Base-by-base conservation (phyloP, 108 stramenopile genomes). In the Skeletonema menzelii region DNA sequence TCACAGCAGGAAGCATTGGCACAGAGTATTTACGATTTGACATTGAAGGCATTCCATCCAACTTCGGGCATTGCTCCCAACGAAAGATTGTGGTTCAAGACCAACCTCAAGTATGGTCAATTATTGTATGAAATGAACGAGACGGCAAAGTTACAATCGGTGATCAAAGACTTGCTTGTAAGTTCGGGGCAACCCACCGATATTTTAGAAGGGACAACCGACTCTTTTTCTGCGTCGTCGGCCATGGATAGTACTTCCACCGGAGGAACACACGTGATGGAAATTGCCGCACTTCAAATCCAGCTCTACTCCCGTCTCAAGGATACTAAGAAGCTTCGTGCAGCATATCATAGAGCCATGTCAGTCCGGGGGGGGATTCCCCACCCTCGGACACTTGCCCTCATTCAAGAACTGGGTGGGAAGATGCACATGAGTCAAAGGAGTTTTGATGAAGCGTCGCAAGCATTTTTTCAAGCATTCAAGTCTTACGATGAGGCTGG, bases 401-500 rank as follows among this genome's bases (percentile, higher is more conserved):
- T 94, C 42, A 95, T 97, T 69, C 92, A 95, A 76, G 95, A 97
- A 77, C 73, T 95, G 34, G 96, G 96, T 20, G 96, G 96, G 0
- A 95, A 96, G 75, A 97, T 93, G 93, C 92, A 96, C 80, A 95
- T 97, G 96, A 80, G 68, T 14, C 71, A 85, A 32, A 76, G 86
- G 12, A 88, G 92, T 65, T 96, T 92, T 73, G 84, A 94, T 63
- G 87, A 82, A 11, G 93, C 91, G 0, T 82, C 80, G 14, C 91
- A 86, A 28, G 86, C 97, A 2, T 96, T 96, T 73, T 93, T 95
- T 62, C 91, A 94, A 59, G 93, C 95, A n/a, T 97, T 96, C 82
- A 96, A 96, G 66, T 86, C 81, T 40, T 97, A 96, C 83, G 97
- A 97, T 76, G 97, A 97, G 79, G 97, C 97, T 2, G 97, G 97